Conservation (phyloP, 345 rosid species). For the Brassica carinata region DNA sequence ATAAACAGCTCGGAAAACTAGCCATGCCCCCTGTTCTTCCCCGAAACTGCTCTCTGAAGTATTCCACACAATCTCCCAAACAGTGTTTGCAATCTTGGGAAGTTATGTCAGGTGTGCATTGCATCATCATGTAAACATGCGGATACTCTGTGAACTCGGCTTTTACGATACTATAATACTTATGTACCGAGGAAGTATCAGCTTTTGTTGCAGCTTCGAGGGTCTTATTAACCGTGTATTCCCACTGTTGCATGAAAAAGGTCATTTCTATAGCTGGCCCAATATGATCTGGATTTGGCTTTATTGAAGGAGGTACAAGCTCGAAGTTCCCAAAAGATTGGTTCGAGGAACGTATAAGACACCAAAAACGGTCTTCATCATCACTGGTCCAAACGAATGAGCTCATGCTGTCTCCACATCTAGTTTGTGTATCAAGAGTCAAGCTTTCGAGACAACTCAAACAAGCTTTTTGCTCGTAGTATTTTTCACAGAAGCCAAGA, state of each 20-base stretch:
- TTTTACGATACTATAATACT: background rate
- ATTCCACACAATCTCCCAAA: background rate
- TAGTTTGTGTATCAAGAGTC: background rate
- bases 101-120: slow-evolving; percentile 23
- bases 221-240: background rate
- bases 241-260: background rate
- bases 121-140: slow-evolving; percentile 23
- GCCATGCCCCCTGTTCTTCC: background rate
- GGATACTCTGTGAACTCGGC: slow-evolving; percentile 9
- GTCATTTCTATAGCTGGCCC: background rate
- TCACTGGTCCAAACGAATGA: background rate
- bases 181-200: background rate
- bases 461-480: background rate
- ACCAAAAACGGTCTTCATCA: background rate
- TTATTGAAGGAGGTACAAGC: background rate
- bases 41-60: background rate
- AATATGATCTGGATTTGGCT: background rate
- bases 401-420: background rate
- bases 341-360: slow-evolving; percentile 16
- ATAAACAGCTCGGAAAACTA: slow-evolving; percentile 6
- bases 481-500: slow-evolving; percentile 13
- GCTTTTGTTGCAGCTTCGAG: background rate
- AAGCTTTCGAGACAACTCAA: background rate
- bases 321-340: background rate
- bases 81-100: slow-evolving; percentile 4